Evolutionary conservation across 2,329 filamentous ascomycete species (phyloP).

Genomic region (Aspergillus hortae): DNA sequence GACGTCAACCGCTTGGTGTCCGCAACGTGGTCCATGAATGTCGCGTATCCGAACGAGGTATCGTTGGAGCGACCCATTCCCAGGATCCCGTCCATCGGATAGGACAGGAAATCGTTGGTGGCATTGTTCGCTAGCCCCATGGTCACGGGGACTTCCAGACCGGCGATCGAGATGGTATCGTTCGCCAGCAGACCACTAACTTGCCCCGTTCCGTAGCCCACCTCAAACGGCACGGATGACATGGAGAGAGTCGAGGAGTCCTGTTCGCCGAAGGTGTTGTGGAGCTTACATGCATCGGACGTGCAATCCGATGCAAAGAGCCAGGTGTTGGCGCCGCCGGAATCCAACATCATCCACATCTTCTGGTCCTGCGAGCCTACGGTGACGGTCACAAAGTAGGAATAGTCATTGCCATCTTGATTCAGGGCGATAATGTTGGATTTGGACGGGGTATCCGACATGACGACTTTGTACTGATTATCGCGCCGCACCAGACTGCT

Average conservation of each 20-base stretch:
- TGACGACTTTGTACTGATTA: constrained; percentile 47
- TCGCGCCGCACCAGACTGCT: constrained; percentile 33
- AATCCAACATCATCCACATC: constrained; percentile 54
- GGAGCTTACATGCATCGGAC: constrained; percentile 62
- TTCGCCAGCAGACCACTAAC: constrained; percentile 64
- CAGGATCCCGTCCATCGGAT: constrained; percentile 84
- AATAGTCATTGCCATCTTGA: constrained; percentile 53
- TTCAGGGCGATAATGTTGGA: constrained; percentile 49
- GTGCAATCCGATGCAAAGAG: constrained; percentile 71
- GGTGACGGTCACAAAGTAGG: constrained; percentile 51
- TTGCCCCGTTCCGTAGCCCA: constrained; percentile 73
- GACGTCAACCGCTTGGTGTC: constrained; percentile 55
- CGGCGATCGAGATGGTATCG: constrained; percentile 66
- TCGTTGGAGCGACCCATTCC: constrained; percentile 66
- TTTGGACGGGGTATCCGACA: constrained; percentile 37
- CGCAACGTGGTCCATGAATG: constrained; percentile 63
- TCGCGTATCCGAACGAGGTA: constrained; percentile 51
- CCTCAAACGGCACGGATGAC: constrained; percentile 55
- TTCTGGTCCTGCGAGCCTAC: constrained; percentile 49
- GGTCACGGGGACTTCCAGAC: constrained; percentile 59
- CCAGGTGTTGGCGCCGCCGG: constrained; percentile 68
- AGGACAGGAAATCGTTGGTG: constrained; percentile 69
- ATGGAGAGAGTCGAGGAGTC: constrained; percentile 63
- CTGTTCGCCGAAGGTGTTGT: constrained; percentile 64
- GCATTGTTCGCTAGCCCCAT: constrained; percentile 72